Evolutionary conservation across 2,329 filamentous ascomycete species (phyloP).

Genomic region (Phialophora chinensis): DNA sequence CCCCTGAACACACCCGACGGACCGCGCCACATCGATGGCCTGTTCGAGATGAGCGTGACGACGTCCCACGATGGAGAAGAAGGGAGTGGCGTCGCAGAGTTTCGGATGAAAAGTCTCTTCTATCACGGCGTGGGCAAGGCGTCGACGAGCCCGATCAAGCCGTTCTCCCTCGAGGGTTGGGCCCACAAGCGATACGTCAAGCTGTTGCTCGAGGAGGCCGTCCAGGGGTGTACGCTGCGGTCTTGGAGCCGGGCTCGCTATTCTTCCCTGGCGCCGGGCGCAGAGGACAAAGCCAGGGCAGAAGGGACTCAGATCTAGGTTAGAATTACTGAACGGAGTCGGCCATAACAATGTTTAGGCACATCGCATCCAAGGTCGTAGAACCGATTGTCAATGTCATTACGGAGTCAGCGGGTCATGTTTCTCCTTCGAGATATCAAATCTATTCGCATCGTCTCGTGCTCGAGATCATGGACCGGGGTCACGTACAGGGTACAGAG

Average conservation of each 20-base stretch:
- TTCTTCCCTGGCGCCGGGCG: too few species aligned
- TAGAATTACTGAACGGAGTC: too few species aligned
- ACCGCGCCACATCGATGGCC: conserved; percentile 65
- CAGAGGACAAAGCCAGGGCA: neutral
- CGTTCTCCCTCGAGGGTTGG: conserved; percentile 1
- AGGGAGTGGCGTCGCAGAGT: conserved; percentile 62
- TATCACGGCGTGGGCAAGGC: conserved; percentile 46
- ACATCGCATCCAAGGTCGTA: too few species aligned
- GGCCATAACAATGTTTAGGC: too few species aligned
- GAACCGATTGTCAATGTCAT: too few species aligned
- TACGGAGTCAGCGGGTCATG: too few species aligned
- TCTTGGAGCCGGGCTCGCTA: neutral
- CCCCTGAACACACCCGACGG: conserved; percentile 58
- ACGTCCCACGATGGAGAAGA: conserved; percentile 58
- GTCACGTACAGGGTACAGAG: neutral
- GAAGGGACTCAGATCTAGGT: neutral
- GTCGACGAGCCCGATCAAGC: neutral
- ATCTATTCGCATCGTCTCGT: too few species aligned
- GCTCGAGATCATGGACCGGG: neutral
- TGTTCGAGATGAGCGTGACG: conserved; percentile 69
- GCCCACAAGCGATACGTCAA: conserved; percentile 3
- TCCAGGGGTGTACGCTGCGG: neutral
- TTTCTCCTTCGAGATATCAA: too few species aligned
- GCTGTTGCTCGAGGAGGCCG: conserved; percentile 6
- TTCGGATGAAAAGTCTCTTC: conserved; percentile 69